A percentile compares a stretch with the other conserved stretches of the same genome.
These are phyloP conservation scores for Hippophae gyantsensis DNA, from an alignment of 306 rosid species.

Conservation along the genomic window DNA sequence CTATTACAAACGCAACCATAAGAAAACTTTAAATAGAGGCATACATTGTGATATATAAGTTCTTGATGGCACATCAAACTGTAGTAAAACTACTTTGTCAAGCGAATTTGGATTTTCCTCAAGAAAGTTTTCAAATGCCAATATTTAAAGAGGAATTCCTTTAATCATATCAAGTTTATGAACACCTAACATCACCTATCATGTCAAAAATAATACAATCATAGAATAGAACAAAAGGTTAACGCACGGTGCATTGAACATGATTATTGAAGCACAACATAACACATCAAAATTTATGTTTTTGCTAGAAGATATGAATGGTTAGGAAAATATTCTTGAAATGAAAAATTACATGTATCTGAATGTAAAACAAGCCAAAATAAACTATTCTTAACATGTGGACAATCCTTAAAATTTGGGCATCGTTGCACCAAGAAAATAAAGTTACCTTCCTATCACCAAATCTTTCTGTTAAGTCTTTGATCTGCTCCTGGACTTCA, in stretches of 20 bases:
- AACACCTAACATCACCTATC: slow-evolving; percentile 89
- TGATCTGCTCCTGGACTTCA: slow-evolving; percentile 77
- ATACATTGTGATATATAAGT: slow-evolving; percentile 85
- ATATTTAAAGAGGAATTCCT: slow-evolving; percentile 88
- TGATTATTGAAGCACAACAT: too few species aligned
- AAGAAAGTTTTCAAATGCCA: slow-evolving; percentile 90
- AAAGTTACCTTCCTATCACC: slow-evolving; percentile 68
- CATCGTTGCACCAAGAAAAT: not conserved
- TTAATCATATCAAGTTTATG: slow-evolving; percentile 98
- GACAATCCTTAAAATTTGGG: not conserved
- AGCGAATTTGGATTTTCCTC: slow-evolving; percentile 90
- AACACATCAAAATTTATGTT: too few species aligned
- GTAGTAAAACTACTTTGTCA: slow-evolving; percentile 89
- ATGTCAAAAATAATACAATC: not conserved
- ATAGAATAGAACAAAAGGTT: too few species aligned
- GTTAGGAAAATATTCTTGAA: too few species aligned
- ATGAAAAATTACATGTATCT: too few species aligned
- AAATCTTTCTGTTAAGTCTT: slow-evolving; percentile 77
- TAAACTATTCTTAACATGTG: too few species aligned
- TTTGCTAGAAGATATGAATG: too few species aligned
- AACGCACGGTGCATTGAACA: too few species aligned
- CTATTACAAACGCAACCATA: not conserved
- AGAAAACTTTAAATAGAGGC: slow-evolving; percentile 16
- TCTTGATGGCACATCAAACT: slow-evolving; percentile 95
- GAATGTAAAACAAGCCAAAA: too few species aligned